These are phyloP conservation scores for Penicillium polonicum DNA, from an alignment of 2,329 filamentous ascomycete species.

Conservation along the genomic window DNA sequence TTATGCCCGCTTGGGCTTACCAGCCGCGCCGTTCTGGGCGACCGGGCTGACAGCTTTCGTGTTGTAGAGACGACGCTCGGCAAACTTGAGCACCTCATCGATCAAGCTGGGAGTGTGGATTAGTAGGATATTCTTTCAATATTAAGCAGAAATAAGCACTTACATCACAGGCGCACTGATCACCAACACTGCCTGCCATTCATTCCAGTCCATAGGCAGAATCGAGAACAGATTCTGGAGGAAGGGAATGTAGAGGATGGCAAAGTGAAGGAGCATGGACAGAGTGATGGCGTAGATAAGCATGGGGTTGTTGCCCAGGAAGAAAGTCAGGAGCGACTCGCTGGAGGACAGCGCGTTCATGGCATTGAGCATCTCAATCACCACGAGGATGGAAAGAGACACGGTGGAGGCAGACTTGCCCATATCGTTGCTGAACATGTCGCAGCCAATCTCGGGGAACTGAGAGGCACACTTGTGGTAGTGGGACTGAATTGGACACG, in stretches of 20 bases:
- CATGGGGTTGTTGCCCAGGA: constrained; percentile 98
- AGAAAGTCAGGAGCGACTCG: constrained; percentile 88
- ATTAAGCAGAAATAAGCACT: constrained; percentile 45
- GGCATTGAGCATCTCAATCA: constrained; percentile 99
- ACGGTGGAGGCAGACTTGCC: constrained; percentile 89
- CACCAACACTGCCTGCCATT: constrained; percentile 87
- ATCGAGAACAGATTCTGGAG: constrained; percentile 89
- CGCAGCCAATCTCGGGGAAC: constrained; percentile 86
- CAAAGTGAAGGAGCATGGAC: constrained; percentile 94
- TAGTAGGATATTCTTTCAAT: neutral
- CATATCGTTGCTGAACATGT: constrained; percentile 84
- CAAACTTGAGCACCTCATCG: constrained; percentile 77
- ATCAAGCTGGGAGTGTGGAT: constrained; percentile 58
- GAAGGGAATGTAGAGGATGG: constrained; percentile 86
- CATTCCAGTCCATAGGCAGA: constrained; percentile 75
- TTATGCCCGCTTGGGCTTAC: constrained; percentile 41
- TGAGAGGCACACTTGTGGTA: constrained; percentile 89
- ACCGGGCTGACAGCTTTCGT: constrained; percentile 16
- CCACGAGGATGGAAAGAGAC: constrained; percentile 84
- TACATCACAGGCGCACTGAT: constrained; percentile 93
- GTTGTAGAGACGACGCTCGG: constrained; percentile 67
- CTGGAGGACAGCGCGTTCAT: constrained; percentile 97
- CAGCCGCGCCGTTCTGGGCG: constrained; percentile 30
- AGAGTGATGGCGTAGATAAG: constrained; percentile 90
- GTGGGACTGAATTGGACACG: constrained; percentile 55